These are phyloP conservation scores for Tinospora cordifolia DNA, from an alignment of 164 flowering plant species.

Conservation along the genomic window DNA sequence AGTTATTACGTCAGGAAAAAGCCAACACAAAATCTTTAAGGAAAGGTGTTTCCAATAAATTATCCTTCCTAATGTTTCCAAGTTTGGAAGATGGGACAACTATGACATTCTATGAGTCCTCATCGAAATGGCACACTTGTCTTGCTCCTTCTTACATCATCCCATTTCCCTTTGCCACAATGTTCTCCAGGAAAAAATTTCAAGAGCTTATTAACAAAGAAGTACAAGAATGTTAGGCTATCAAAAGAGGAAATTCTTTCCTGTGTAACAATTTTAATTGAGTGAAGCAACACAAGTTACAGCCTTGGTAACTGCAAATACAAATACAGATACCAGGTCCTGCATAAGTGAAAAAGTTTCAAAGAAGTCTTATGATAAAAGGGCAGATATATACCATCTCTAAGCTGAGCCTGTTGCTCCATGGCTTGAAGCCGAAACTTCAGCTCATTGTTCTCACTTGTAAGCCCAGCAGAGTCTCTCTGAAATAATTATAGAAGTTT, in stretches of 20 bases:
- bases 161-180: too few species aligned
- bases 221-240: background rate
- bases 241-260: too few species aligned
- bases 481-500: slow-evolving; percentile 9
- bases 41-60: too few species aligned
- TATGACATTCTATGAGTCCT: too few species aligned
- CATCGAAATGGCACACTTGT: too few species aligned
- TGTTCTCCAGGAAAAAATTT: background rate
- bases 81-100: too few species aligned
- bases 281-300: too few species aligned
- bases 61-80: too few species aligned
- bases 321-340: background rate
- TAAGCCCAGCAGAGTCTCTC: slow-evolving; percentile 53
- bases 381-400: slow-evolving; percentile 37
- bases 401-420: slow-evolving; percentile 59
- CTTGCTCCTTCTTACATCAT: too few species aligned
- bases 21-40: too few species aligned
- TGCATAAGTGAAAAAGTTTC: background rate
- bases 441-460: slow-evolving; percentile 49
- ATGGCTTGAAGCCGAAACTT: slow-evolving; percentile 59
- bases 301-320: background rate
- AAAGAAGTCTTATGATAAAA: background rate
- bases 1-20: too few species aligned
- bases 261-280: too few species aligned
- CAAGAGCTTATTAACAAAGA: background rate